Conservation (phyloP, 179 eudicot genomes). For the Dionaea muscipula region DNA sequence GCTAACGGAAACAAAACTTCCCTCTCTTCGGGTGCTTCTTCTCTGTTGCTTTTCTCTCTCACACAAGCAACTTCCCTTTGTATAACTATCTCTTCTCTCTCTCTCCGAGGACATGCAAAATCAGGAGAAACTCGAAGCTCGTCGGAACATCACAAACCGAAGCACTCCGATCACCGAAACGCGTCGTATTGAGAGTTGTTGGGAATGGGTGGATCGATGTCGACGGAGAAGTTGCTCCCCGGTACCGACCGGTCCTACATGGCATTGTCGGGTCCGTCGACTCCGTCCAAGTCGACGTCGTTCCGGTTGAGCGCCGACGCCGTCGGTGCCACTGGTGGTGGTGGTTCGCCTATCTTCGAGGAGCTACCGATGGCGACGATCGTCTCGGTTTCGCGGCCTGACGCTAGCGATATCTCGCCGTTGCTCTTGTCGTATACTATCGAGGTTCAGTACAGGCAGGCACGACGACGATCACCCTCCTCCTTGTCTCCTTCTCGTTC, state of each 20-base stretch:
- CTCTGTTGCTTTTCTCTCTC: too few species aligned
- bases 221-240: constrained; percentile 13
- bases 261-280: constrained; percentile 16
- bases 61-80: too few species aligned
- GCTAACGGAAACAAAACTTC: too few species aligned
- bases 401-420: constrained; percentile 69
- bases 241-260: constrained; percentile 11
- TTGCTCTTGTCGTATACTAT: constrained; percentile 70
- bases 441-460: constrained; percentile 79
- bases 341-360: constrained; percentile 41
- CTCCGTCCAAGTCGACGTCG: constrained; percentile 4
- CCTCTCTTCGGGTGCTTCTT: too few species aligned
- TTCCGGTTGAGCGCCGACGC: constrained; percentile 13
- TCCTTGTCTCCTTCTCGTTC: constrained; percentile 1
- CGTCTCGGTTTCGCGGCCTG: constrained; percentile 66
- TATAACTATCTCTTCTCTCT: too few species aligned
- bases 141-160: not conserved
- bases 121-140: not conserved
- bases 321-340: too few species aligned
- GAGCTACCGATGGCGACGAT: constrained; percentile 77
- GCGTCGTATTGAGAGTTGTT: not conserved
- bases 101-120: too few species aligned
- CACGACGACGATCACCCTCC: not conserved
- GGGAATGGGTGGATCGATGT: constrained; percentile 6
- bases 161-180: not conserved